A percentile compares a stretch with the other conserved stretches of the same genome.
These are phyloP conservation scores for Aspergillus melleus DNA, from an alignment of 2,329 filamentous ascomycete species.

Conservation along the genomic window DNA sequence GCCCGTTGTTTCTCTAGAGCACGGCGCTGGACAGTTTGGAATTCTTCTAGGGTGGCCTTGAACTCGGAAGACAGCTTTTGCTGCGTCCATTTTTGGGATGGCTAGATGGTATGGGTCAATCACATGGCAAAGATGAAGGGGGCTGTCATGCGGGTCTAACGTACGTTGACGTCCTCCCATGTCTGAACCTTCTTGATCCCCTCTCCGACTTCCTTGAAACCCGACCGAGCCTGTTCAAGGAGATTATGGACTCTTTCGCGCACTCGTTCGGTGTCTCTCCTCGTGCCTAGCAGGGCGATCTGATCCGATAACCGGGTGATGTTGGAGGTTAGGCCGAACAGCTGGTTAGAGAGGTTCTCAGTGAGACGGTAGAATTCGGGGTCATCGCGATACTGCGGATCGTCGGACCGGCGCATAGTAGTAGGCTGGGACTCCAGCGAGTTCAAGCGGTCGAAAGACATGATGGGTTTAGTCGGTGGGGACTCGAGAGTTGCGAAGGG, in stretches of 20 bases:
- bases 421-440: conserved; percentile 78
- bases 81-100: conserved; percentile 93
- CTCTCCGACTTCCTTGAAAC: conserved; percentile 90
- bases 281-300: conserved; percentile 81
- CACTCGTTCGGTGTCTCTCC: conserved; percentile 85
- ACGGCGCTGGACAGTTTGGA: conserved; percentile 85
- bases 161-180: conserved; percentile 80
- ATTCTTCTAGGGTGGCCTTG: conserved; percentile 82
- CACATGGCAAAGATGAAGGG: conserved; percentile 5
- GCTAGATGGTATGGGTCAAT: conserved; percentile 51
- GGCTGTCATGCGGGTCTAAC: conserved; percentile 24
- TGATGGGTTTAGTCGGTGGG: conserved; percentile 39
- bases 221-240: conserved; percentile 79
- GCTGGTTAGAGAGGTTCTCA: conserved; percentile 78
- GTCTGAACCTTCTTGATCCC: conserved; percentile 88
- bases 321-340: conserved; percentile 86
- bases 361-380: conserved; percentile 86
- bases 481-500: conserved; percentile 6
- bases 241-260: conserved; percentile 86
- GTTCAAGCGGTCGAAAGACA: conserved; percentile 90
- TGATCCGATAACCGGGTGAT: conserved; percentile 83
- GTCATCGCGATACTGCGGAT: conserved; percentile 80
- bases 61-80: conserved; percentile 94
- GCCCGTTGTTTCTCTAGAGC: conserved; percentile 92
- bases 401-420: conserved; percentile 66